phyloP scores from a whole-genome alignment of 2,329 filamentous ascomycete genomes.

The Colletotrichum sp. region DNA sequence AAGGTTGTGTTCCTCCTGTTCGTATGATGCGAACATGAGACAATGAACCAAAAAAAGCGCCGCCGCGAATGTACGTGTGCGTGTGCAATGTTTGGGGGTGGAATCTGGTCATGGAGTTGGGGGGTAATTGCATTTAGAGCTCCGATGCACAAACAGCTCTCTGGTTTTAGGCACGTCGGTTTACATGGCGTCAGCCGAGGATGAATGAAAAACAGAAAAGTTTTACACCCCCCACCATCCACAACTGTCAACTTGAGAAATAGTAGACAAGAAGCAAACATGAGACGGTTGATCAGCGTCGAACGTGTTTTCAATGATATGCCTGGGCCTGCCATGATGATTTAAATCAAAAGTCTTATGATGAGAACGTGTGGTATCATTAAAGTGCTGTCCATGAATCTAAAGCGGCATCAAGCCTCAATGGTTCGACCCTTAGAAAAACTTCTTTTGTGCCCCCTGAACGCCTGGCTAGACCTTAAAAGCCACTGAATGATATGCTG shows the following conservation, averaged over 20 bases:
- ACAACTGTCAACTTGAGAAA: slow-evolving; percentile 3
- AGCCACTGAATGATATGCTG: background rate
- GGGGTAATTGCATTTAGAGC: slow-evolving; percentile 48
- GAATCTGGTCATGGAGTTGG: slow-evolving; percentile 50
- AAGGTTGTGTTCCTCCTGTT: background rate
- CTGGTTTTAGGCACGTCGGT: slow-evolving; percentile 3
- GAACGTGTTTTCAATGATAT: background rate
- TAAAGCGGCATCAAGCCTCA: background rate
- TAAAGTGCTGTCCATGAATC: background rate
- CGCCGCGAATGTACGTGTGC: background rate
- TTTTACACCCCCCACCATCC: background rate
- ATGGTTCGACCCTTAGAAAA: background rate
- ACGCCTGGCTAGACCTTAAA: background rate
- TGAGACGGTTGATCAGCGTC: background rate
- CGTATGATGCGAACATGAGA: background rate
- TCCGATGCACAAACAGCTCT: slow-evolving; percentile 38
- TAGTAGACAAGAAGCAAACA: slow-evolving; percentile 5
- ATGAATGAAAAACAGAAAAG: slow-evolving; percentile 4
- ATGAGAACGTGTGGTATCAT: slow-evolving; percentile 8
- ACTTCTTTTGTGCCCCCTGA: slow-evolving; percentile 10
- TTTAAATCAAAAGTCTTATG: background rate
- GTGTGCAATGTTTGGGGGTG: slow-evolving; percentile 23
- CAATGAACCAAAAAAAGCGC: slow-evolving; percentile 17
- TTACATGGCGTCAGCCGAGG: slow-evolving; percentile 7
- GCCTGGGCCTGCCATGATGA: background rate